Evolutionary conservation across 331 rosid species (phyloP).

Genomic region (Phaseolus coccineus): DNA sequence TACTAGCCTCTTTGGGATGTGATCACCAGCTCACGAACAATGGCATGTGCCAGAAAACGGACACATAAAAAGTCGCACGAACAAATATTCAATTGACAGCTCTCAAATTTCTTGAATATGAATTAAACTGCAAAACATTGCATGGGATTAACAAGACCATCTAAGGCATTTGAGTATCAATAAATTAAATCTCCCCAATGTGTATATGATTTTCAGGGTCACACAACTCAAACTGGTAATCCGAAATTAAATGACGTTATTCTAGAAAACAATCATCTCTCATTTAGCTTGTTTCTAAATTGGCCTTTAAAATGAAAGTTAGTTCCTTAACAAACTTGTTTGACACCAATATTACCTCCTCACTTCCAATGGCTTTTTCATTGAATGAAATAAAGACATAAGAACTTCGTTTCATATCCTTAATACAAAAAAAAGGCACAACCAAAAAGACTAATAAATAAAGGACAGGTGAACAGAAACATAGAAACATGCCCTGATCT

Average conservation of each 20-base stretch:
- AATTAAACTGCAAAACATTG: conserved; percentile 24
- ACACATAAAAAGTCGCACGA: conserved; percentile 18
- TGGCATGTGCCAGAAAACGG: conserved; percentile 50
- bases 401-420: conserved; percentile 13
- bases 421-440: neutral
- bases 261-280: conserved; percentile 5
- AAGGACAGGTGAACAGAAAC: neutral
- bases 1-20: conserved; percentile 66
- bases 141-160: conserved; percentile 33
- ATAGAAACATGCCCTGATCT: conserved; percentile 15
- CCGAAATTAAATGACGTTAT: conserved; percentile 6
- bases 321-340: conserved; percentile 4
- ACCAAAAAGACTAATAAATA: neutral
- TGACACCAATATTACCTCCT: neutral
- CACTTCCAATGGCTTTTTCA: conserved; percentile 8
- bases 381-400: conserved; percentile 34
- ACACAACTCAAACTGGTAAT: neutral
- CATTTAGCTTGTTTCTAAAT: conserved; percentile 1
- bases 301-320: conserved; percentile 10
- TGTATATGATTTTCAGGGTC: neutral
- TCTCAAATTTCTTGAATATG: conserved; percentile 31
- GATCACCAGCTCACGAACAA: conserved; percentile 50
- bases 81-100: conserved; percentile 23
- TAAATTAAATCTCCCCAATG: neutral
- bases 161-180: neutral